Base-by-base conservation (phyloP, 2,329 filamentous ascomycete genomes). In the Grosmannia huntii region DNA sequence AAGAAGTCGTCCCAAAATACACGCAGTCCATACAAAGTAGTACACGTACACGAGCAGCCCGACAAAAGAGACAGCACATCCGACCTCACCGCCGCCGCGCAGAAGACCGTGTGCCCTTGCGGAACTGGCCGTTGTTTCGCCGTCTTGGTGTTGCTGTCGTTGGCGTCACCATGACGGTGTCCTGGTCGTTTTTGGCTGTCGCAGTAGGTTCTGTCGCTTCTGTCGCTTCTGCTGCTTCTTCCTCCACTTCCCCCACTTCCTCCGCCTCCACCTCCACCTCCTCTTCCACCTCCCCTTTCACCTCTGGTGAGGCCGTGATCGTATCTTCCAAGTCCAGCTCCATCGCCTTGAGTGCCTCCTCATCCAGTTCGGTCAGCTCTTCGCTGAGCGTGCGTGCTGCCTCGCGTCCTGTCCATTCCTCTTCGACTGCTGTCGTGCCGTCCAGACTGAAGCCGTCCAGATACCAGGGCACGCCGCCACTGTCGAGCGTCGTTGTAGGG, bases 401-500 rank as follows among this genome's bases (percentile, higher is more conserved):
- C 58, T 91, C 87, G 38, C 85, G 79, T 2, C 85, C 88, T 0
- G 81, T 21, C 77, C 85, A 89, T 56, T 83, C 79, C 70, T 92
- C 87, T 63, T 86, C 86, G 58, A 88, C 76, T 11, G 92, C 82
- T 0, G 86, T 92, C 0, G 90, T 95, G 59, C 90, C 92, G 57
- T 83, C 57, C 1, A 88, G 86, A 56, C 94, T 83, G 67, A 95
- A 95, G 10, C 82, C 79, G 66, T 88, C 82, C 60, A 96, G 80
- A 70, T 95, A 96, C 90, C 90, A 96, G 9, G 89, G 83, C 14
- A 95, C 76, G 38, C 92, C 92, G 59, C 92, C 92, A 54, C 86
- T 78, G 2, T 80, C 80, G 51, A 90, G 74, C 14, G 79, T 74
- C 41, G 83, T 80, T 4, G 66, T 62, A 2, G 76, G 50, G 44